Base-by-base conservation (phyloP, 2,329 filamentous ascomycete genomes). In the Pseudogymnoascus sp. region DNA sequence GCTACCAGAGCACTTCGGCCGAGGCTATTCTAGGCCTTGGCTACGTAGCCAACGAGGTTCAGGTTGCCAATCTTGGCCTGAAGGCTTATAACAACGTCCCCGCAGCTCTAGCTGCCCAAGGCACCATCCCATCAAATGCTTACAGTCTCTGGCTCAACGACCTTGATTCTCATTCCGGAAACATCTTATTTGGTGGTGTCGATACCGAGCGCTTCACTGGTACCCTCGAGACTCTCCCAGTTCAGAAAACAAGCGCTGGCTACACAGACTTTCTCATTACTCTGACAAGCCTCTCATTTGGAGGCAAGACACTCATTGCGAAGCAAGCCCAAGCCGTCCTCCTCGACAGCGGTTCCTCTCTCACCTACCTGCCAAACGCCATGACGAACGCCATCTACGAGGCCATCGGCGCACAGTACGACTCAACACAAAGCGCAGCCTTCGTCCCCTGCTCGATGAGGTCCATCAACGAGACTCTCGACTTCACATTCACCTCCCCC, bases 21-120 rank as follows among this genome's bases (percentile, higher is more conserved):
- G 84, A 96, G 73, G 90, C 90, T 40, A 91, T 97, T 43, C 75
- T 97, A 18, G 93, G 93, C 16, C 88, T 97, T 65, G 93, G 93
- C 5, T 97, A 96, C 73, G 73, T 82, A 0, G 74, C 81, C 67
- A 95, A 96, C 73, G 93, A 97, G 76, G 90, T 89, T 11, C 85
- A 88, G 68, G 84, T 89, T 53, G 81, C 81, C 61, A 79, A 84
- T 66, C 82, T 79, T 7, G 78, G 81, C 5, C 74, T 78, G 63
- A 64, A 75, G 3, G 63, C 83, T 0, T 93, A 93, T 74, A 75
- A 84, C 46, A 93, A 92, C 72, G 77, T 93, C 5, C 89, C 89
- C 1, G 80, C 83, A 43, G 83, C 83, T 65, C 78, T 93, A 77
- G 83, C 83, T 1, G 74, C 83, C 31, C 78, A 82, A 3, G 85